Percentiles rank a stretch among this genome's conserved stretches.
Conservation (phyloP, 495 filamentous ascomycete genomes). For the Talaromyces ruber region DNA sequence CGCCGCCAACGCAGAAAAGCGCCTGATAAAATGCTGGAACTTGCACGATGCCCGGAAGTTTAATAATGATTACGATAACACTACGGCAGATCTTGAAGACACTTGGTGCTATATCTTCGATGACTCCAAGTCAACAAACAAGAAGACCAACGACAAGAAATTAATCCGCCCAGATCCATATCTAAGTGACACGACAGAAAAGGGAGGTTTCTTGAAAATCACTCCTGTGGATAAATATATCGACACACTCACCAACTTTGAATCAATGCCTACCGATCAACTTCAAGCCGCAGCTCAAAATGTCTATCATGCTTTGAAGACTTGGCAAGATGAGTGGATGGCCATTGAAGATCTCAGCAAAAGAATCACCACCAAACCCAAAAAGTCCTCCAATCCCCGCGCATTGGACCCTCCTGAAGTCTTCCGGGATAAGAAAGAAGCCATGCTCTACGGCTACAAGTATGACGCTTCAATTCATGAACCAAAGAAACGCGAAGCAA, state of each 20-base stretch:
- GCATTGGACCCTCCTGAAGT: slow-evolving; percentile 16
- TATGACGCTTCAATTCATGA: slow-evolving; percentile 15
- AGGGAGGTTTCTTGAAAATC: slow-evolving; percentile 39
- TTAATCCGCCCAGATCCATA: slow-evolving; percentile 37
- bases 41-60: slow-evolving; percentile 43
- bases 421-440: slow-evolving; percentile 34
- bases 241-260: slow-evolving; percentile 26
- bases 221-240: slow-evolving; percentile 24
- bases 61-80: slow-evolving; percentile 28
- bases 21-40: slow-evolving; percentile 51
- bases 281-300: slow-evolving; percentile 47
- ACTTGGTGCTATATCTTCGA: slow-evolving; percentile 29
- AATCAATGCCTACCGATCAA: slow-evolving; percentile 30
- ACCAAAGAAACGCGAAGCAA: slow-evolving; percentile 15
- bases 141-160: slow-evolving; percentile 37
- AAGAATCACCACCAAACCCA: slow-evolving; percentile 32
- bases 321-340: slow-evolving; percentile 58
- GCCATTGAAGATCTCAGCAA: slow-evolving; percentile 49
- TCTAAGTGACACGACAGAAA: slow-evolving; percentile 19
- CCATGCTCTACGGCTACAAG: slow-evolving; percentile 35
- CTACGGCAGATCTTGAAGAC: slow-evolving; percentile 15
- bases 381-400: slow-evolving; percentile 16
- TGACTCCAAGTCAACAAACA: slow-evolving; percentile 20
- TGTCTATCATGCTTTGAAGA: slow-evolving; percentile 41
- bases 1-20: slow-evolving; percentile 45